Percentiles rank a stretch among this genome's conserved stretches.
Evolutionary conservation across 2,329 filamentous ascomycete species (phyloP).

Genomic region (Xylariaceae sp.): DNA sequence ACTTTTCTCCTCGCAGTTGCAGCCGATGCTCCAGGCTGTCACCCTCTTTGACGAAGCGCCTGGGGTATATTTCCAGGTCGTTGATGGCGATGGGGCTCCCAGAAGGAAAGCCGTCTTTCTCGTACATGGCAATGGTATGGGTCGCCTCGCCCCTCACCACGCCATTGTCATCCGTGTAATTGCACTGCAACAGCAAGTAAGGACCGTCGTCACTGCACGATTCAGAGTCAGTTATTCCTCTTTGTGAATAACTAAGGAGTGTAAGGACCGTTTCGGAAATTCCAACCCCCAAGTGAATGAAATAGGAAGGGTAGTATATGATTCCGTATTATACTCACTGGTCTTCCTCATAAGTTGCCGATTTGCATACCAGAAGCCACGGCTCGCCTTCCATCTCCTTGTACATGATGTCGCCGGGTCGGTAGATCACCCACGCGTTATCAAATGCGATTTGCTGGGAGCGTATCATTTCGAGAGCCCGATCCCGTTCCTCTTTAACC

Average conservation of each 20-base stretch:
- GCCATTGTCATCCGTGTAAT: constrained; percentile 33
- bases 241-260: too few species aligned
- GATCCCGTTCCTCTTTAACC: constrained; percentile 25
- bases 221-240: not conserved
- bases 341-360: constrained; percentile 31
- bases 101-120: constrained; percentile 29
- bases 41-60: constrained; percentile 20
- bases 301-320: too few species aligned
- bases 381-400: constrained; percentile 28
- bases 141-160: constrained; percentile 21
- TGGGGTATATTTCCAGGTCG: constrained; percentile 29
- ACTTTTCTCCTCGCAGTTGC: constrained; percentile 28
- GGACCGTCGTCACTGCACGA: constrained; percentile 9
- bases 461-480: constrained; percentile 28
- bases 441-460: constrained; percentile 32
- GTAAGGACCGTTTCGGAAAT: too few species aligned
- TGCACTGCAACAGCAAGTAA: constrained; percentile 32
- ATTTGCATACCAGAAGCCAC: constrained; percentile 33
- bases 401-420: constrained; percentile 34
- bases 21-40: constrained; percentile 28
- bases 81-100: constrained; percentile 30
- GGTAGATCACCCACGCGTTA: constrained; percentile 33
- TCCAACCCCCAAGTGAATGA: too few species aligned
- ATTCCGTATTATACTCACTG: not conserved
- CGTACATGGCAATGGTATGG: constrained; percentile 17